Percentiles rank a stretch among this genome's conserved stretches.
Evolutionary conservation across 805 yeast genomes (phyloP).

Genomic region (Osmozyma mogii): DNA sequence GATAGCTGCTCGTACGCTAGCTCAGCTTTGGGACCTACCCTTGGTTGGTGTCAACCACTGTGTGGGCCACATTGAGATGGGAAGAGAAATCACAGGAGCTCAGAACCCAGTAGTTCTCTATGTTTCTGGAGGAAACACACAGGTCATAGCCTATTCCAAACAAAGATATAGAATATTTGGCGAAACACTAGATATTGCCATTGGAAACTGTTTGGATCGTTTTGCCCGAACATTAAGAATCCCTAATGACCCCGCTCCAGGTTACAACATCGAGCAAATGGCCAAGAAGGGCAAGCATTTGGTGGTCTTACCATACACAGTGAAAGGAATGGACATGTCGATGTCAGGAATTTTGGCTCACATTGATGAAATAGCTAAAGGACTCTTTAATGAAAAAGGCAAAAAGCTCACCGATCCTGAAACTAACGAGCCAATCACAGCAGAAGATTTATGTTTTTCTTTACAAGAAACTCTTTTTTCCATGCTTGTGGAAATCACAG

Average conservation of each 20-base stretch:
- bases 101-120: conserved; percentile 93
- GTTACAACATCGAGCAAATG: conserved; percentile 91
- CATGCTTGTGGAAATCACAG: conserved; percentile 96
- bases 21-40: conserved; percentile 76
- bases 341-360: conserved; percentile 93
- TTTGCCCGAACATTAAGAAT: conserved; percentile 88
- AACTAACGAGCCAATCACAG: conserved; percentile 49
- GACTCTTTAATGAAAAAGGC: conserved; percentile 37
- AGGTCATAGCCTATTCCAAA: conserved; percentile 91
- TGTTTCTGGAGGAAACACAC: conserved; percentile 98
- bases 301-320: conserved; percentile 87
- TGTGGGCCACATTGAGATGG: conserved; percentile 98
- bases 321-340: conserved; percentile 96
- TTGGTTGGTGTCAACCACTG: conserved; percentile 95
- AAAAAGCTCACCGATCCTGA: conserved; percentile 33
- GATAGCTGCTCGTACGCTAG: conserved; percentile 80
- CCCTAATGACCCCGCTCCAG: conserved; percentile 93
- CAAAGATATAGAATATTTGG: conserved; percentile 96
- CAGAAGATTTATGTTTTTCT: conserved; percentile 87
- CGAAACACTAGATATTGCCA: conserved; percentile 96
- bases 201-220: conserved; percentile 93
- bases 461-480: conserved; percentile 89
- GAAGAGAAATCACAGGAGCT: conserved; percentile 97
- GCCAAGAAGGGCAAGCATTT: conserved; percentile 63
- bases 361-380: conserved; percentile 74